A percentile compares a stretch with the other conserved stretches of the same genome.
These are phyloP conservation scores for Pythium brachiatum DNA, from an alignment of 352 stramenopile species.

Conservation along the genomic window DNA sequence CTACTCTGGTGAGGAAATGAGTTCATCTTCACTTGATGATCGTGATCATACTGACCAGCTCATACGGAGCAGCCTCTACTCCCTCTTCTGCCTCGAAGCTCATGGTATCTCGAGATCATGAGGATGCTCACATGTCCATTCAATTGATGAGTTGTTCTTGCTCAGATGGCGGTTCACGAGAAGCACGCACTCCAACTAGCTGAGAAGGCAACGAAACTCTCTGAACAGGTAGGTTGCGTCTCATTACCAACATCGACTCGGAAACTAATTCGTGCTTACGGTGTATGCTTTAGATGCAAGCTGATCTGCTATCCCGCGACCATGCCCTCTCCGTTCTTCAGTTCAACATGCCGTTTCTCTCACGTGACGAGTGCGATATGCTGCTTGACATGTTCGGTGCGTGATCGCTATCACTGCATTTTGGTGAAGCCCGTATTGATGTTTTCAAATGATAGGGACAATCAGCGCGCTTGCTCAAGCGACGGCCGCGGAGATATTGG, in stretches of 20 bases:
- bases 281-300: constrained; percentile 36
- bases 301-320: constrained; percentile 42
- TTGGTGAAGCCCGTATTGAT: too few relatives aligned
- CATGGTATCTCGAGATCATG: constrained; percentile 35
- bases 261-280: too few relatives aligned
- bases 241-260: too few relatives aligned
- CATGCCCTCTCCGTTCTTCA: constrained; percentile 43
- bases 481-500: constrained; percentile 48
- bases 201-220: constrained; percentile 40
- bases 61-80: constrained; percentile 28
- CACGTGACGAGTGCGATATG: constrained; percentile 68
- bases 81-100: constrained; percentile 36
- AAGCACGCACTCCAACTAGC: constrained; percentile 52
- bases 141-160: neutral
- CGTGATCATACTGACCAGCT: neutral
- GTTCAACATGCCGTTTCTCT: constrained; percentile 61
- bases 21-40: too few relatives aligned
- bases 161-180: constrained; percentile 50
- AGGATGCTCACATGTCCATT: neutral
- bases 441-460: constrained; percentile 39
- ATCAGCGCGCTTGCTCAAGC: constrained; percentile 49
- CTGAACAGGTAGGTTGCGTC: constrained; percentile 39
- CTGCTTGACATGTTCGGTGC: constrained; percentile 74
- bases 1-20: too few relatives aligned
- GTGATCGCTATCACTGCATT: too few relatives aligned